Base-by-base conservation (phyloP, 345 rosid species). In the Pistacia vera region DNA sequence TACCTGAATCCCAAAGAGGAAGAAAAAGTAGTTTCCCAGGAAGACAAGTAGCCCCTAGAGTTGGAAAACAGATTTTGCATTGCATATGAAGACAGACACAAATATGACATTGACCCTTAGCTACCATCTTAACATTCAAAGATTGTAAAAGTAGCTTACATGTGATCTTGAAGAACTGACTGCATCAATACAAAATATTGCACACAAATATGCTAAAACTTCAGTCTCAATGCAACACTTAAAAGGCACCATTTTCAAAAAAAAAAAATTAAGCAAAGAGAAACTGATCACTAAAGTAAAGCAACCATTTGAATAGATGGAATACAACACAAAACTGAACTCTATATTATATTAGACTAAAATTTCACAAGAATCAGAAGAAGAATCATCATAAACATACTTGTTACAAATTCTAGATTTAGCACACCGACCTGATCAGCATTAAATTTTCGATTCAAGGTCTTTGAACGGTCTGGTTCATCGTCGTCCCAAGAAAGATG, bases 401-500 rank as follows among this genome's bases (percentile, higher is more conserved):
- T 69, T 2, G n/a, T 57, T 18, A 73, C 17, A 8, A 17, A 48
- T 14, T 46, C 68, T 63, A 66, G 58, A 66, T 41, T 17, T 64
- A 56, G 65, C 69, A 59, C 16, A 74, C 70, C 25, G 70, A 91
- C 98, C 97, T 96, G 97, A 55, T 92, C 97, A 69, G 87, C 86
- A 70, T 85, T 91, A 74, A 92, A 88, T 79, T 88, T 91, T 79
- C 86, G 87, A 54, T 86, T 93, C 82, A 96, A 84, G 60, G 96
- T 89, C 85, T 86, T 96, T 11, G 79, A 79, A 18, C 98, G 97
- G 54, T 92, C 88, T 5, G 98, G 98, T 80, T 93, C 98, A 88
- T 96, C 99, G 59, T 92, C 99, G 85, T 93, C 99, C 99, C 99
- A 96, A 52, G 98, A 77, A 63, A 92, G 82, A 66, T 86, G 77